Percentiles rank a stretch among this genome's conserved stretches.
Evolutionary conservation across 164 flowering plant species (phyloP).

Genomic region (Dillenia suffruticosa): DNA sequence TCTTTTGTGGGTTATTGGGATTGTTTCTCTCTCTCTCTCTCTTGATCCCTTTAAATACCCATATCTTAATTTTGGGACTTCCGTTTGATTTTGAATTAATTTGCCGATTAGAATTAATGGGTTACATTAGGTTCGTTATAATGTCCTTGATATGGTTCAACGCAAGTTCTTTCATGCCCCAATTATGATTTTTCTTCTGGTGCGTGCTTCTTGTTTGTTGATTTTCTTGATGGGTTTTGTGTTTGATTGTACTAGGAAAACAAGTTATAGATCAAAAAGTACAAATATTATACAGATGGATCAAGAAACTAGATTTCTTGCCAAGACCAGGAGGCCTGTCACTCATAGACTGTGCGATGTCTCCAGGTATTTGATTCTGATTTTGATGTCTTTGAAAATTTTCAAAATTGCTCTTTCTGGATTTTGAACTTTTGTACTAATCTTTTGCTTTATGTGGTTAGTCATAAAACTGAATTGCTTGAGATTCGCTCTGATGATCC

Average conservation of each 20-base stretch:
- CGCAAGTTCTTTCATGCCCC: too few relatives aligned
- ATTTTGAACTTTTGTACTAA: not conserved
- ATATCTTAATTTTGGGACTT: too few relatives aligned
- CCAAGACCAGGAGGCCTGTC: constrained; percentile 23
- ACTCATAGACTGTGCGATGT: constrained; percentile 53
- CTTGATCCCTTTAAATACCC: too few relatives aligned
- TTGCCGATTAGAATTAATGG: too few relatives aligned
- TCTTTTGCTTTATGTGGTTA: constrained; percentile 13
- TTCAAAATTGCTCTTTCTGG: not conserved
- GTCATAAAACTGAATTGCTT: constrained; percentile 65
- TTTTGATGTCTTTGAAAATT: too few relatives aligned
- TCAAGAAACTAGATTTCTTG: constrained; percentile 1
- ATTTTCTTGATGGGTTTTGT: not conserved
- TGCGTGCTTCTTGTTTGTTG: too few relatives aligned
- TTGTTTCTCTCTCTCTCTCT: too few relatives aligned
- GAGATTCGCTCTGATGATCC: constrained; percentile 65
- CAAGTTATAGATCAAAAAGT: constrained; percentile 8
- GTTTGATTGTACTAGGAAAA: constrained; percentile 7
- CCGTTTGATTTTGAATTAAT: too few relatives aligned
- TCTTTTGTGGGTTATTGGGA: too few relatives aligned
- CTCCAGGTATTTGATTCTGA: constrained; percentile 39
- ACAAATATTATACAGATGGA: constrained; percentile 25
- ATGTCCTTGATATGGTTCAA: too few relatives aligned
- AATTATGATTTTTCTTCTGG: too few relatives aligned
- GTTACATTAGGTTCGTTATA: too few relatives aligned